phyloP scores from a whole-genome alignment of 140 eudicot genomes.

The Senecio squalidus region DNA sequence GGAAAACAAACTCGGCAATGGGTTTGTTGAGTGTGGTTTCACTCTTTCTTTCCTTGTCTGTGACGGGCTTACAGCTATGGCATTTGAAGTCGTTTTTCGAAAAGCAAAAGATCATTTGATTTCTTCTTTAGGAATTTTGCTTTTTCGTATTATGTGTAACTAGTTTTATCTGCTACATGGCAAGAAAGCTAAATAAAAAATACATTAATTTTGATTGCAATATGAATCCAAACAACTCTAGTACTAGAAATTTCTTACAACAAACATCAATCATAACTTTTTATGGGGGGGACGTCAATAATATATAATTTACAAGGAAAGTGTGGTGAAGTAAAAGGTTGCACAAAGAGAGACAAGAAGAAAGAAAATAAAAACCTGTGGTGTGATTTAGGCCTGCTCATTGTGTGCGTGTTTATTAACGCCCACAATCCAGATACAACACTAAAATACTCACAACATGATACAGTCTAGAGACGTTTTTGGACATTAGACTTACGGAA shows the following conservation, averaged over 20 bases:
- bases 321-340: conserved; percentile 10
- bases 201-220: not conserved
- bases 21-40: conserved; percentile 56
- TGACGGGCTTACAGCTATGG: conserved; percentile 78
- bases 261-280: conserved; percentile 1
- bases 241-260: not conserved
- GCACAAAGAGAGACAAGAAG: not conserved
- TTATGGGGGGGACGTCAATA: not conserved
- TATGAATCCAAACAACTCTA: not conserved
- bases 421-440: not conserved
- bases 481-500: not conserved
- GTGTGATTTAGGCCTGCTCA: conserved; percentile 7
- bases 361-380: not conserved
- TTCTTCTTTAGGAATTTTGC: not conserved
- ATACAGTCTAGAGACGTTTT: conserved; percentile 5
- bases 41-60: conserved; percentile 54
- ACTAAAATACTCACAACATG: conserved; percentile 21
- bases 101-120: conserved; percentile 74
- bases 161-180: not conserved
- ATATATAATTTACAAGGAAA: conserved; percentile 19
- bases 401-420: not conserved
- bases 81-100: conserved; percentile 80
- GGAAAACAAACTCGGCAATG: conserved; percentile 68
- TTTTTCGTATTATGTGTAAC: not conserved
- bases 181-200: not conserved